A percentile compares a stretch with the other conserved stretches of the same genome.
phyloP scores from a whole-genome alignment of 2,329 filamentous ascomycete species.

The Pezicula carpinea region DNA sequence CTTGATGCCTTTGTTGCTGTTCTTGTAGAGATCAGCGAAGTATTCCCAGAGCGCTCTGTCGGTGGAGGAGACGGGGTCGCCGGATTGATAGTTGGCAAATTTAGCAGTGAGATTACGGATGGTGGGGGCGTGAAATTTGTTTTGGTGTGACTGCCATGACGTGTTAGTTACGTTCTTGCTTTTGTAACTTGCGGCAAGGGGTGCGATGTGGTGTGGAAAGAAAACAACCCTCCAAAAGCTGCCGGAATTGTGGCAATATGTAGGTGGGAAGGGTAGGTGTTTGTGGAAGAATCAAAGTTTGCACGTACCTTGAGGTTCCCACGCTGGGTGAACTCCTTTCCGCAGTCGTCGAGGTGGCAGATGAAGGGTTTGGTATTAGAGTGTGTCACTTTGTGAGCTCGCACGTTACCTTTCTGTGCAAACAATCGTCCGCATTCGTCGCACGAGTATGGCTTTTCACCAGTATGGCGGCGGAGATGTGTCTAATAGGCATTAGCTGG shows the following conservation, averaged over 20 bases:
- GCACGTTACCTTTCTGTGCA: constrained; percentile 80
- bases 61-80: constrained; percentile 56
- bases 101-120: constrained; percentile 64
- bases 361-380: constrained; percentile 71
- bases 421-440: constrained; percentile 77
- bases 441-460: constrained; percentile 80
- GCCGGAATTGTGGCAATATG: neutral
- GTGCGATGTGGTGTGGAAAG: too few relatives aligned
- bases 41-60: constrained; percentile 81
- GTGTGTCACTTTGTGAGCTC: constrained; percentile 79
- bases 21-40: constrained; percentile 86
- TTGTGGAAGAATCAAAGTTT: neutral
- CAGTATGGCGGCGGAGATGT: constrained; percentile 81
- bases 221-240: too few relatives aligned
- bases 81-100: constrained; percentile 60
- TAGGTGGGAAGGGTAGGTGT: neutral
- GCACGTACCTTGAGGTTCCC: constrained; percentile 79
- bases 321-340: constrained; percentile 83
- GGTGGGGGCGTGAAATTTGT: constrained; percentile 82
- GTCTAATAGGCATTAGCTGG: constrained; percentile 46
- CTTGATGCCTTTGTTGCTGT: constrained; percentile 98
- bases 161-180: constrained; percentile 9
- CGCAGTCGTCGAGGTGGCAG: constrained; percentile 78
- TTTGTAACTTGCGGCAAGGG: too few relatives aligned
- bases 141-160: constrained; percentile 70